Evolutionary conservation across 441 rosid species (phyloP).

Genomic region (Breynia disticha): DNA sequence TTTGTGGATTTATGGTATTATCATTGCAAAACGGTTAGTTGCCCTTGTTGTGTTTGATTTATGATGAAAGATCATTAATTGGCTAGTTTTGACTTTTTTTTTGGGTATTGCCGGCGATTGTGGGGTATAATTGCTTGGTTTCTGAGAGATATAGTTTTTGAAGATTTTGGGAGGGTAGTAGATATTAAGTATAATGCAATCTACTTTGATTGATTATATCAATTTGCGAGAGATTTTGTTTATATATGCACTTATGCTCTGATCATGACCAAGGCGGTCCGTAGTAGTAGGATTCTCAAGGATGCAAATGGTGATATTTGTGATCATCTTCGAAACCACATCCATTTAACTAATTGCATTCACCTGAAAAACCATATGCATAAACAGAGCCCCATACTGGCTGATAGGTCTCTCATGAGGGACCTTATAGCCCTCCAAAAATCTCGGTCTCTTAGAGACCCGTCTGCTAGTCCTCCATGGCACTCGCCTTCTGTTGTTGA

Average conservation of each 20-base stretch:
- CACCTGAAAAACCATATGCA: conserved; percentile 99
- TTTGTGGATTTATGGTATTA: conserved; percentile 13
- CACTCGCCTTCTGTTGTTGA: conserved; percentile 73
- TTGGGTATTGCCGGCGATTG: conserved; percentile 8
- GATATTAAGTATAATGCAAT: conserved; percentile 28
- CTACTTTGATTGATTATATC: conserved; percentile 30
- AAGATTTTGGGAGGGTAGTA: conserved; percentile 23
- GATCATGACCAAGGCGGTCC: conserved; percentile 75
- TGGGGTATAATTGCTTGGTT: conserved; percentile 6
- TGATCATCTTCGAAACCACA: conserved; percentile 93
- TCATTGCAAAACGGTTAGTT: conserved; percentile 4
- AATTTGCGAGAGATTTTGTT: conserved; percentile 24
- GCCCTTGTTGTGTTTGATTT: conserved; percentile 12
- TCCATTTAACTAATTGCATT: conserved; percentile 91
- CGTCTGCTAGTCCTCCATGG: conserved; percentile 92
- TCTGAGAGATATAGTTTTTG: conserved; percentile 18
- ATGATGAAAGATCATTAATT: conserved; percentile 18
- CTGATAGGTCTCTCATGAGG: conserved; percentile 73
- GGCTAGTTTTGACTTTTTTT: conserved; percentile 23
- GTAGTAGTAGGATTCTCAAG: conserved; percentile 61
- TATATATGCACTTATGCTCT: conserved; percentile 25
- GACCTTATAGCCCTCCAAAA: conserved; percentile 89
- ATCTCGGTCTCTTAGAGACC: conserved; percentile 89
- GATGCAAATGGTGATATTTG: conserved; percentile 84
- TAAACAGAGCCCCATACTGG: conserved; percentile 75